Evolutionary conservation across 2,329 filamentous ascomycete species (phyloP).

Genomic region (Sporothrix pseudoabietina): DNA sequence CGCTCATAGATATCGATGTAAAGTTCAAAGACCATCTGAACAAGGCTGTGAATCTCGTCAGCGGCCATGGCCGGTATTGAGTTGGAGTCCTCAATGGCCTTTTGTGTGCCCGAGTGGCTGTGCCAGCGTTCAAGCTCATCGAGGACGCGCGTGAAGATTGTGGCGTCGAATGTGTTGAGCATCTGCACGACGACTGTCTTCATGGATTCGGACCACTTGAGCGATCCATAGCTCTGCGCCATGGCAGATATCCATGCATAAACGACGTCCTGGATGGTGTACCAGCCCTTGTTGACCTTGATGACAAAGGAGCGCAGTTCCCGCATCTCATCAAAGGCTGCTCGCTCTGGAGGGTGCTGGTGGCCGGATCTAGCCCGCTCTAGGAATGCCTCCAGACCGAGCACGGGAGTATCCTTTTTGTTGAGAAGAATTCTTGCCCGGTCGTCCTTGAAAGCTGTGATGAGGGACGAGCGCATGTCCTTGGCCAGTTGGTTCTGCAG

Average conservation of each 20-base stretch:
- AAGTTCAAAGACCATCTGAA: slow-evolving; percentile 64
- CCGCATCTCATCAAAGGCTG: slow-evolving; percentile 55
- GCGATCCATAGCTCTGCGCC: slow-evolving; percentile 54
- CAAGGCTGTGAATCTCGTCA: slow-evolving; percentile 47
- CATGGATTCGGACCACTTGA: slow-evolving; percentile 60
- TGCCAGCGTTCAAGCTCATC: slow-evolving; percentile 41
- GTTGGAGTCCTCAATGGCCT: not conserved
- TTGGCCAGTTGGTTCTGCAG: slow-evolving; percentile 50
- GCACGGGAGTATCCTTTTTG: slow-evolving; percentile 55
- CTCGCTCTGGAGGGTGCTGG: slow-evolving; percentile 52
- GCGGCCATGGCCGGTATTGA: not conserved
- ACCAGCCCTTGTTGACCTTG: slow-evolving; percentile 53
- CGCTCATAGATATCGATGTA: slow-evolving; percentile 63
- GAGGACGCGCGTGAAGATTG: slow-evolving; percentile 52
- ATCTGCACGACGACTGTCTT: slow-evolving; percentile 61
- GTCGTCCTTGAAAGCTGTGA: slow-evolving; percentile 54
- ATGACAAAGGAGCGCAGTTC: slow-evolving; percentile 57
- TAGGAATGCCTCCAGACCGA: slow-evolving; percentile 63
- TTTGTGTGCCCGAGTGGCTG: not conserved
- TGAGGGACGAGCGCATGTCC: slow-evolving; percentile 54
- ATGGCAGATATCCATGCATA: slow-evolving; percentile 61
- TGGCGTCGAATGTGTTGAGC: slow-evolving; percentile 56
- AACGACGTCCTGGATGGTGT: slow-evolving; percentile 58
- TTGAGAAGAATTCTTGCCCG: slow-evolving; percentile 55
- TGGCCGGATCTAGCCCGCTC: slow-evolving; percentile 63